phyloP scores from a whole-genome alignment of 2,329 filamentous ascomycete species.

The Gremmenia infestans region DNA sequence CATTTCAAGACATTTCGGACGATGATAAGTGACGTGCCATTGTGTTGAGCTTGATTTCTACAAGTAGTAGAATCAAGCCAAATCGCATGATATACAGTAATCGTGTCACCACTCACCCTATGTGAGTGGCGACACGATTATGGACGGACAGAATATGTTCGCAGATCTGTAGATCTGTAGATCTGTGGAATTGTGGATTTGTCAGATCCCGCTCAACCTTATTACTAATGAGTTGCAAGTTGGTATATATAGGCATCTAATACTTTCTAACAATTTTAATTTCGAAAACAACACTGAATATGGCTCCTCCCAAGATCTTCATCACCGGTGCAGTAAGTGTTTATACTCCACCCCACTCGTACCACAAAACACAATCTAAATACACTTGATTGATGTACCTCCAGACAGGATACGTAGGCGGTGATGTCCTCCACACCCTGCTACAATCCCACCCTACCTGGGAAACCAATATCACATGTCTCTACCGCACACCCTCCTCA shows the following conservation, averaged over 20 bases:
- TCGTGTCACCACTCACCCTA: too few relatives aligned
- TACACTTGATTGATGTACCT: neutral
- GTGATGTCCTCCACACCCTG: conserved; percentile 8
- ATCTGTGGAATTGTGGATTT: too few relatives aligned
- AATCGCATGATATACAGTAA: too few relatives aligned
- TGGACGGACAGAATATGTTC: too few relatives aligned
- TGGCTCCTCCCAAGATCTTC: conserved; percentile 32
- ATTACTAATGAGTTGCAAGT: too few relatives aligned
- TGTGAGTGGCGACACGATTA: too few relatives aligned
- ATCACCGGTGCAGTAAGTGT: neutral
- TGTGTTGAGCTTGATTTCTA: neutral
- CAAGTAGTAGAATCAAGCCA: neutral
- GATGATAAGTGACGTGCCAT: neutral
- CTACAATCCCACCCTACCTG: conserved; percentile 4
- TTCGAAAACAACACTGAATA: too few relatives aligned
- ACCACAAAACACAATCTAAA: neutral
- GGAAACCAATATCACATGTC: conserved; percentile 7
- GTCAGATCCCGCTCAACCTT: too few relatives aligned
- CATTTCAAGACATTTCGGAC: neutral
- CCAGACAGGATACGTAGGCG: conserved; percentile 16
- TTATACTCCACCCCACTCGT: neutral
- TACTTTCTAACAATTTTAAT: too few relatives aligned
- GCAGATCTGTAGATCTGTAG: too few relatives aligned
- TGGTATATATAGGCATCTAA: too few relatives aligned
- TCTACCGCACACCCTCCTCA: conserved; percentile 14